Percentiles rank a stretch among this genome's conserved stretches.
Evolutionary conservation across 192 early-diverging fungal genomes (phyloP).

Genomic region (Coemansia sp.): DNA sequence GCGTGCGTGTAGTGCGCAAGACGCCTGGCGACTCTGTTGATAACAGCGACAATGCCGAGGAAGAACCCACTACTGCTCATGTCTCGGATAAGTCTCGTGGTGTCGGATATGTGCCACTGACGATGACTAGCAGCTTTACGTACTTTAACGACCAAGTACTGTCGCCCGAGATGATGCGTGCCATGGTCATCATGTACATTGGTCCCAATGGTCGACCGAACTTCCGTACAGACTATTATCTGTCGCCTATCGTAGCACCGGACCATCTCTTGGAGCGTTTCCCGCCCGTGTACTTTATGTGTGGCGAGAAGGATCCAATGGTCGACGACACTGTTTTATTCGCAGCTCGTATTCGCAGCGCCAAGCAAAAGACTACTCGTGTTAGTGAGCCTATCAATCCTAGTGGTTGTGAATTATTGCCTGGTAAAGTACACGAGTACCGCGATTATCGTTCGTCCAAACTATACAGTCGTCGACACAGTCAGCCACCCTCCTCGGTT

Average conservation of each 20-base stretch:
- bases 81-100: not conserved
- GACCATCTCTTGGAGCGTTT: slow-evolving; percentile 85
- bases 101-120: slow-evolving; percentile 56
- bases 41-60: not conserved
- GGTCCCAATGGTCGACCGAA: slow-evolving; percentile 80
- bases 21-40: not conserved
- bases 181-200: slow-evolving; percentile 81
- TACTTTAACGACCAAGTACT: slow-evolving; percentile 90
- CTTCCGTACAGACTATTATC: slow-evolving; percentile 80
- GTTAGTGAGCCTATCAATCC: not conserved
- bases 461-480: slow-evolving; percentile 36
- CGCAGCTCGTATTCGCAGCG: slow-evolving; percentile 82
- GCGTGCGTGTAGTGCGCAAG: slow-evolving; percentile 35
- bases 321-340: slow-evolving; percentile 97
- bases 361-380: slow-evolving; percentile 64
- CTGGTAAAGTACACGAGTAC: slow-evolving; percentile 17
- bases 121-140: slow-evolving; percentile 75
- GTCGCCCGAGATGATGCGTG: slow-evolving; percentile 74
- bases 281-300: slow-evolving; percentile 88
- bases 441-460: slow-evolving; percentile 22
- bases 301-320: slow-evolving; percentile 96
- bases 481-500: slow-evolving; percentile 18
- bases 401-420: not conserved
- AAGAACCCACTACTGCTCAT: not conserved
- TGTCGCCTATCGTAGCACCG: slow-evolving; percentile 87